Evolutionary conservation across 495 filamentous ascomycete species (phyloP).

Genomic region (Sabuloglossum arenarium): DNA sequence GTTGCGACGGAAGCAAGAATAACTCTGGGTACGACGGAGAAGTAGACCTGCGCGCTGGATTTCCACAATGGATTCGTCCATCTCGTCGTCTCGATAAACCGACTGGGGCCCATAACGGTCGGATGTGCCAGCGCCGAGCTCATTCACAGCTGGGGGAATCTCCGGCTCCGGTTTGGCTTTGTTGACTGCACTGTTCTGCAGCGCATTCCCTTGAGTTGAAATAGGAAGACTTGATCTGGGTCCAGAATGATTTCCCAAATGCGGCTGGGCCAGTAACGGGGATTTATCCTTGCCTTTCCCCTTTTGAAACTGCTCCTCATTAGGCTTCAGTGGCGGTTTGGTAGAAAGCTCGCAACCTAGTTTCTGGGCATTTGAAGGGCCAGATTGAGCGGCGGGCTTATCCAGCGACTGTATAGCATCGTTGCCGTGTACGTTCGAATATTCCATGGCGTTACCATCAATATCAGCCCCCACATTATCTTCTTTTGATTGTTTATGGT

Average conservation of each 20-base stretch:
- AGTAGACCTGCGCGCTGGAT: conserved; percentile 2
- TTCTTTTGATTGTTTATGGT: conserved; percentile 23
- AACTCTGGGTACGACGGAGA: conserved; percentile 24
- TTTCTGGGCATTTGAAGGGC: not conserved
- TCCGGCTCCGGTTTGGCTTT: not conserved
- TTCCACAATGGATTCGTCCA: not conserved
- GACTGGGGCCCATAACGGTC: not conserved
- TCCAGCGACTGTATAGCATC: not conserved
- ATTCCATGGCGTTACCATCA: not conserved
- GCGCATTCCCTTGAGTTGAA: not conserved
- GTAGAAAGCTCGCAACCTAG: not conserved
- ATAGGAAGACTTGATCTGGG: not conserved
- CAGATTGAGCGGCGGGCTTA: not conserved
- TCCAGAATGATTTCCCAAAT: not conserved
- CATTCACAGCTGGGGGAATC: not conserved
- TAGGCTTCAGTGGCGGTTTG: not conserved
- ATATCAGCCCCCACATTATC: conserved; percentile 3
- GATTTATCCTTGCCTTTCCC: not conserved
- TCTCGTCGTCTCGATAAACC: not conserved
- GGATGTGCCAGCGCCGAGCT: not conserved
- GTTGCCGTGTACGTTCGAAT: not conserved
- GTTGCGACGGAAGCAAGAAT: conserved; percentile 21
- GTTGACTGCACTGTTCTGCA: not conserved
- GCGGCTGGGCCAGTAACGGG: not conserved
- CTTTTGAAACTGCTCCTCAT: not conserved